phyloP scores from a whole-genome alignment of 2,329 filamentous ascomycete species.

The Botrytis tulipae region DNA sequence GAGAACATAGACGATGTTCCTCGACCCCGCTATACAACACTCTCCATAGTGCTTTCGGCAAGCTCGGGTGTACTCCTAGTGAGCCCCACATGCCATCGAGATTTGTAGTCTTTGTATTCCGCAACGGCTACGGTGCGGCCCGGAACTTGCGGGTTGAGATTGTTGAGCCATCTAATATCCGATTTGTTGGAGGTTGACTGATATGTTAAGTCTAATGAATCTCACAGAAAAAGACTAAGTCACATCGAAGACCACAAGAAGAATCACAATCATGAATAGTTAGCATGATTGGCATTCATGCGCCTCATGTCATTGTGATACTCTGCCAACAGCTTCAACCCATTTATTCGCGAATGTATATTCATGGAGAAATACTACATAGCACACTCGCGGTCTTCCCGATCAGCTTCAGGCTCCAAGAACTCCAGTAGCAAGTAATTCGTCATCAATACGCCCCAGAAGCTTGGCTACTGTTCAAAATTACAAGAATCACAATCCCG shows the following conservation, averaged over 20 bases:
- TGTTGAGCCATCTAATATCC: neutral
- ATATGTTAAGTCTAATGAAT: neutral
- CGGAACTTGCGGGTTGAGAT: neutral
- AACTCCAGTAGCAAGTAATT: neutral
- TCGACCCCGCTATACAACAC: too few species aligned
- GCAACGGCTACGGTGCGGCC: neutral
- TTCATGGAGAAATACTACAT: neutral
- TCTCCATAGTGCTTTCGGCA: neutral
- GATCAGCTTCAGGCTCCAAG: neutral
- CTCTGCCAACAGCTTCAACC: neutral
- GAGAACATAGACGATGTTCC: neutral
- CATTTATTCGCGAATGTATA: neutral
- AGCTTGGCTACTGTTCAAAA: neutral
- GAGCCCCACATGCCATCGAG: neutral
- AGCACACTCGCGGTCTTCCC: neutral
- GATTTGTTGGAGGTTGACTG: neutral
- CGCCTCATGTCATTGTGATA: neutral
- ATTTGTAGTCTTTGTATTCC: neutral
- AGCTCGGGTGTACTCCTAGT: neutral
- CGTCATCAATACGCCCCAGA: neutral
- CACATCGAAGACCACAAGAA: neutral
- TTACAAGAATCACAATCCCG: neutral
- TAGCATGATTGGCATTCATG: neutral
- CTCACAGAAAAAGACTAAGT: neutral
- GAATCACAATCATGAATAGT: neutral